phyloP scores from a whole-genome alignment of 2,329 filamentous ascomycete genomes.

The Ramularia collo-cygni region DNA sequence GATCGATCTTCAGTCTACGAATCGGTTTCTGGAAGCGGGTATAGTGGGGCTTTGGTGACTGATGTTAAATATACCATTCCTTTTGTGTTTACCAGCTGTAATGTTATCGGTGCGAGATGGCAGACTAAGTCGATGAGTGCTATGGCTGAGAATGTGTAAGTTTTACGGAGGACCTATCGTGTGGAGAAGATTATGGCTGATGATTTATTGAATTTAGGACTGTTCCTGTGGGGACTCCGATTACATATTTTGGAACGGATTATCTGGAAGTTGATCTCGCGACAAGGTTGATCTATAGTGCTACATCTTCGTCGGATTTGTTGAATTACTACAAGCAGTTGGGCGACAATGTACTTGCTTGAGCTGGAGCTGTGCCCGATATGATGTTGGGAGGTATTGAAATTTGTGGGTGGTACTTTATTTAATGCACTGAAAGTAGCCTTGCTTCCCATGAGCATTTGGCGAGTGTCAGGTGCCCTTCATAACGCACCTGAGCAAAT shows the following conservation, averaged over 20 bases:
- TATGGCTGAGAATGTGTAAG: constrained; percentile 8
- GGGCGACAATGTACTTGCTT: constrained; percentile 1
- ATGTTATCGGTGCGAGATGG: constrained; percentile 9
- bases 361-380: neutral
- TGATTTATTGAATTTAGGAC: constrained; percentile 3
- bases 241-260: constrained; percentile 7
- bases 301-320: constrained; percentile 4
- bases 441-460: too few relatives aligned
- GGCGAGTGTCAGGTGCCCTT: too few relatives aligned
- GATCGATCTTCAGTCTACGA: constrained; percentile 5
- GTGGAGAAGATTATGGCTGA: neutral
- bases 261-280: constrained; percentile 9
- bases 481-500: too few relatives aligned
- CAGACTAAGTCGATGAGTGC: constrained; percentile 4
- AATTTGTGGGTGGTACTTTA: too few relatives aligned
- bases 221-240: constrained; percentile 6
- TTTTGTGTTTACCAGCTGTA: constrained; percentile 4
- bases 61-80: constrained; percentile 7
- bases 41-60: constrained; percentile 5
- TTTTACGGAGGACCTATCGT: neutral
- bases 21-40: constrained; percentile 4
- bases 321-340: constrained; percentile 10
- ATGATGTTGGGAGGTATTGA: too few relatives aligned
- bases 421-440: too few relatives aligned
- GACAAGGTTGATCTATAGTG: constrained; percentile 10